Base-by-base conservation (phyloP, 2,329 filamentous ascomycete species). In the Ophiostoma sp. region DNA sequence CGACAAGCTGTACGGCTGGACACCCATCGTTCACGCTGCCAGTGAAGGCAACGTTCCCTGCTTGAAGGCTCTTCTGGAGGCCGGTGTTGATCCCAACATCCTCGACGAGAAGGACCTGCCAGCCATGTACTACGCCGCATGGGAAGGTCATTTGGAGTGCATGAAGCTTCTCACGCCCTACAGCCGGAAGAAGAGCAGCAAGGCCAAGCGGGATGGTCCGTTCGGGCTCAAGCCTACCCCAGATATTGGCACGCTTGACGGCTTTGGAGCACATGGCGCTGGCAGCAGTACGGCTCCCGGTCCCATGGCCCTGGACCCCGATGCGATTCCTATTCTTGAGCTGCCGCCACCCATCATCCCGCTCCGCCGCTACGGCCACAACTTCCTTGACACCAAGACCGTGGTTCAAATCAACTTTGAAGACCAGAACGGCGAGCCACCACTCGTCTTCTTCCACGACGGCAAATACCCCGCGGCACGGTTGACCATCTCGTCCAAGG, bases 1-100 rank as follows among this genome's bases (percentile, higher is more conserved):
- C 42, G 96, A 99, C 82, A 98, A 97, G 82, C 87, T 99, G 19
- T 98, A 98, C 78, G 94, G 95, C 75, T 99, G 96, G 96, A 98
- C 96, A 1, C 95, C 96, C 0, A 86, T 99, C 5, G 96, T 99
- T 73, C 95, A 99, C 80, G 95, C 96, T 2, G 96, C 96, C 11
- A 97, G 95, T 80, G 96, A 99, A 83, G 96, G 96, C 28, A 97
- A 97, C 80, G 92, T 98, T 1, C 90, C 92, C 33, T 98, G 95
- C 79, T 85, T 99, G 59, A 89, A 94, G 77, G 93, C 91, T 1
- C 86, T 99, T 3, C 86, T 99, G 12, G 89, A 94, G 71, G 89
- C 92, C 75, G 92, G 92, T 8, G 95, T 92, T 3, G 90, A 97
- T 78, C 88, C 92, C 0, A 91, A 91, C 76, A 92, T 94, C 72